A percentile compares a stretch with the other conserved stretches of the same genome.
Evolutionary conservation across 352 stramenopile genomes (phyloP).

Genomic region (Thalassiosira mediterranea): DNA sequence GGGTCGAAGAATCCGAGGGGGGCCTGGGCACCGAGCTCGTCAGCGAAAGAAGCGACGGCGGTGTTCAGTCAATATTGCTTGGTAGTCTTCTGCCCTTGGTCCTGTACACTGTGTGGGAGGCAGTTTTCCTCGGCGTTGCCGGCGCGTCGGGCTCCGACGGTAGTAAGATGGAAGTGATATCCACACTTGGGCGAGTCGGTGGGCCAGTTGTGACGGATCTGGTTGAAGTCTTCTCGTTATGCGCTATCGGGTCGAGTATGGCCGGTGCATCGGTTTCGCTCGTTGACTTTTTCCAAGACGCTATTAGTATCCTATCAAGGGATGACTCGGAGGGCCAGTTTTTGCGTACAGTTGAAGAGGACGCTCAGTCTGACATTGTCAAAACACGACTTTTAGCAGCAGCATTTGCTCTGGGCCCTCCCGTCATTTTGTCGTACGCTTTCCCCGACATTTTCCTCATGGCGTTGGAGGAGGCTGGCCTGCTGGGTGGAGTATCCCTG

Average conservation of each 20-base stretch:
- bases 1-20: slow-evolving; percentile 53
- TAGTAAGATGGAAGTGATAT: slow-evolving; percentile 52
- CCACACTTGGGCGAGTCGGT: slow-evolving; percentile 31
- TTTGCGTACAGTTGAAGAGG: too few relatives aligned
- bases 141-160: slow-evolving; percentile 40
- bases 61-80: slow-evolving; percentile 62
- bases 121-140: slow-evolving; percentile 66
- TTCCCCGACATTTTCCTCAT: slow-evolving; percentile 69
- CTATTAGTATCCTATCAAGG: slow-evolving; percentile 38
- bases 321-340: slow-evolving; percentile 1
- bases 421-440: slow-evolving; percentile 61
- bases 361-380: not conserved
- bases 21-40: slow-evolving; percentile 45
- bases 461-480: slow-evolving; percentile 70
- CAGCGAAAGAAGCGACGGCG: slow-evolving; percentile 16
- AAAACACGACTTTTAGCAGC: slow-evolving; percentile 37
- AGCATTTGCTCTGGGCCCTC: slow-evolving; percentile 51
- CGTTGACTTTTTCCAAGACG: slow-evolving; percentile 66
- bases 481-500: slow-evolving; percentile 73
- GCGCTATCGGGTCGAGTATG: slow-evolving; percentile 62
- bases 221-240: slow-evolving; percentile 60
- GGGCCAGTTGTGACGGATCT: slow-evolving; percentile 38
- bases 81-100: slow-evolving; percentile 70
- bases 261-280: slow-evolving; percentile 58
- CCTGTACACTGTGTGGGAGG: slow-evolving; percentile 77